Conservation (phyloP, 2,329 filamentous ascomycete species). For the Mycogone perniciosa region DNA sequence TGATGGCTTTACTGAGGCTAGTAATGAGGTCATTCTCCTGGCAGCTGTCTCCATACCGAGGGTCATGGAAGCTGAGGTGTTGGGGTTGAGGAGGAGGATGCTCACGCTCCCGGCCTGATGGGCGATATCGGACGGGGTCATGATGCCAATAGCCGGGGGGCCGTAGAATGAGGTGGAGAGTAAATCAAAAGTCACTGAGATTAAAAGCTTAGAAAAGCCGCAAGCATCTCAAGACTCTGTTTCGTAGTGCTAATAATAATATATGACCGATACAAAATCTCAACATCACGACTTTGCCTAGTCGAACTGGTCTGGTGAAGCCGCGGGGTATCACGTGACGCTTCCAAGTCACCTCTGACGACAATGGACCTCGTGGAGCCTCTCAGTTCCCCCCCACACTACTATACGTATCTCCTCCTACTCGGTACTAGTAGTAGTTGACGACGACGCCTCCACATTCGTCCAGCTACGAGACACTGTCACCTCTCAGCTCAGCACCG, state of each 20-base stretch:
- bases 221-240: too few relatives aligned
- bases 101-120: slow-evolving; percentile 12
- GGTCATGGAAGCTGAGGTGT: slow-evolving; percentile 70
- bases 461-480: slow-evolving; percentile 1
- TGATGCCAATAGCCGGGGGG: background rate
- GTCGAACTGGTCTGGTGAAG: background rate
- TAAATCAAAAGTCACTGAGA: background rate
- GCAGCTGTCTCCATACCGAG: slow-evolving; percentile 43
- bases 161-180: background rate
- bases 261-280: too few relatives aligned
- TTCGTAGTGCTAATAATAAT: too few relatives aligned
- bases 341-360: slow-evolving; percentile 31
- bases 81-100: slow-evolving; percentile 73
- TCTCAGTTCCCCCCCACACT: slow-evolving; percentile 27
- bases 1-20: slow-evolving; percentile 28
- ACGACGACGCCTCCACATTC: slow-evolving; percentile 13
- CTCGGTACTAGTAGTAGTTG: background rate
- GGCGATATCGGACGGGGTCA: background rate
- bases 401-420: background rate
- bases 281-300: background rate
- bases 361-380: slow-evolving; percentile 17
- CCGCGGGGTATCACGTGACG: slow-evolving; percentile 36
- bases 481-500: slow-evolving; percentile 3
- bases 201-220: too few relatives aligned
- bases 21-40: slow-evolving; percentile 5